Conservation (phyloP, 176 grass and related monocot species). For the Stipa capillata region DNA sequence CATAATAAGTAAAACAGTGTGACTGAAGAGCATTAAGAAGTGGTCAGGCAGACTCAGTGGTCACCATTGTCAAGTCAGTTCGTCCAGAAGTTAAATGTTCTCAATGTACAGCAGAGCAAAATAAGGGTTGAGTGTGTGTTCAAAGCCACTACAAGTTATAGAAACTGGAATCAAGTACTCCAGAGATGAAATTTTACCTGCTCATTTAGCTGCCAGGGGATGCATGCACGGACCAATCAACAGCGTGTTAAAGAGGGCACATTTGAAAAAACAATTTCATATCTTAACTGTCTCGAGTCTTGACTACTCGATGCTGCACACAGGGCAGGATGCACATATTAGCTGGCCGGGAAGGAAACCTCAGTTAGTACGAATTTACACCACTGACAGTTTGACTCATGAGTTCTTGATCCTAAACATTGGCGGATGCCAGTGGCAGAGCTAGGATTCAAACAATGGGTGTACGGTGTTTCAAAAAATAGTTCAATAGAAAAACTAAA, state of each 20-base stretch:
- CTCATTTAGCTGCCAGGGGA: not conserved
- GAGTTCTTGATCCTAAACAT: not conserved
- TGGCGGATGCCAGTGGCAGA: not conserved
- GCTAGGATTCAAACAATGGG: too few relatives aligned
- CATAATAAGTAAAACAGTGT: conserved; percentile 28
- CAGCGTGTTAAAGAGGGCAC: not conserved
- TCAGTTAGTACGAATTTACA: not conserved
- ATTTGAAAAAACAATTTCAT: conserved; percentile 19
- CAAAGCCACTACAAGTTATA: conserved; percentile 8
- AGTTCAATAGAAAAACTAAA: too few relatives aligned
- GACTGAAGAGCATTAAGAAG: conserved; percentile 23
- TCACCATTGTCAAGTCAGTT: conserved; percentile 23
- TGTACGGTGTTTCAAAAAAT: too few relatives aligned
- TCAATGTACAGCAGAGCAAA: conserved; percentile 2
- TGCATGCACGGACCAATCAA: conserved; percentile 30
- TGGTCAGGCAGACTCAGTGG: conserved; percentile 27
- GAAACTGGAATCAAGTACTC: conserved; percentile 11
- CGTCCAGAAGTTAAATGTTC: conserved; percentile 32
- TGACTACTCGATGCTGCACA: conserved; percentile 9
- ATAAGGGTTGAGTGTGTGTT: conserved; percentile 19
- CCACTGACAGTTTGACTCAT: not conserved
- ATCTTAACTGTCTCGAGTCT: conserved; percentile 27
- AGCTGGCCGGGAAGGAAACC: conserved; percentile 7
- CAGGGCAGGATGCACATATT: conserved; percentile 9
- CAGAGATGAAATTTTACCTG: conserved; percentile 23